Base-by-base conservation (phyloP, 805 yeast species). In the Candida hungchunana region DNA sequence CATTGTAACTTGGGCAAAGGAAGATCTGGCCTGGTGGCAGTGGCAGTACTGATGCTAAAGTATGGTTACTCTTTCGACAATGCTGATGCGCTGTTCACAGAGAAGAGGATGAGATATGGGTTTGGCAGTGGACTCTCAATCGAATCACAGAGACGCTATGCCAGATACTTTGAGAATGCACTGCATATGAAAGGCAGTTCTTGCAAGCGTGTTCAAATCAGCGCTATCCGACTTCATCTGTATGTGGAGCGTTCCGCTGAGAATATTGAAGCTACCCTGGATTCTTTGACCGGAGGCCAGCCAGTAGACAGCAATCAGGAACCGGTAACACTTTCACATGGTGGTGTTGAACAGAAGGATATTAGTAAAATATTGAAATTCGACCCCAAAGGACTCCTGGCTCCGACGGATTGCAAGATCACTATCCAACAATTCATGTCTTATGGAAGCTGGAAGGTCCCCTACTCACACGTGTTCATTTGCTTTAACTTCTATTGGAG, bases 1-100 rank as follows among this genome's bases (percentile, higher is more conserved):
- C 97, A 90, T 55, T 90, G 97, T 55, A 79, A 82, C 51, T 84
- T 85, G 45, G 97, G 97, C 0, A 88, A 87, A 58, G 97, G 97
- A 1, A 64, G 97, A 18, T 80, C 95, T 0, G 97, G 97, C 0
- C 70, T 88, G 2, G 59, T 86, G 2, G 73, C 74, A 6, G 75
- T 84, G 41, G 85, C 88, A 0, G 82, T 77, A 51, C 56, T 89
- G 43, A 79, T 88, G 74, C 67, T 65, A 34, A 54, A 59, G 33
- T 55, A 56, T 22, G 60, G 60, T 3, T 36, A 65, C 36, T 42
- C 66, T 0, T 62, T 69, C 11, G 57, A 61, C 2, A 67, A 63
- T 14, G 84, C 88, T 2, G 64, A 73, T 27, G 57, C 56, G 0
- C 39, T 66, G 7, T 88, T 82, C 53, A 75, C 82, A 3, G 38